A percentile compares a stretch with the other conserved stretches of the same genome.
phyloP scores from a whole-genome alignment of 192 early-diverging fungal genomes.

The Blastocladiella britannica region DNA sequence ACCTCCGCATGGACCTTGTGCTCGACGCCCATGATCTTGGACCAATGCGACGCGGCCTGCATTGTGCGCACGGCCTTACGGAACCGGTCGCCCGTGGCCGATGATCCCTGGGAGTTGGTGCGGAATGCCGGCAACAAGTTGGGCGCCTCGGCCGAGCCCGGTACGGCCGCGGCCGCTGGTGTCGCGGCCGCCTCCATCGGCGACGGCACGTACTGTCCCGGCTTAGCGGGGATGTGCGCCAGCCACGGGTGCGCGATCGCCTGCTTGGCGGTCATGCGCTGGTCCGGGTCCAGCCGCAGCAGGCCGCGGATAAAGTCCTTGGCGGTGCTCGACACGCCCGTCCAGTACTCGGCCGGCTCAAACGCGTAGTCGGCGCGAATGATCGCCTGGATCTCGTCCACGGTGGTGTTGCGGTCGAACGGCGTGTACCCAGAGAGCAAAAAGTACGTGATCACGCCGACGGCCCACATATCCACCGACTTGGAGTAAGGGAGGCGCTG shows the following conservation, averaged over 20 bases:
- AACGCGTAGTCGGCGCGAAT: conserved; percentile 39
- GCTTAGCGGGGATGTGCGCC: too few species aligned
- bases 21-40: background rate
- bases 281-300: conserved; percentile 40
- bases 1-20: background rate
- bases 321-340: conserved; percentile 13
- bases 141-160: background rate
- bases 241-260: conserved; percentile 66
- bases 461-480: conserved; percentile 32
- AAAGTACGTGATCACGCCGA: conserved; percentile 57
- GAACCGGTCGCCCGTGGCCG: background rate
- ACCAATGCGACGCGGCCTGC: conserved; percentile 1
- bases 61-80: conserved; percentile 5
- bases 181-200: too few species aligned
- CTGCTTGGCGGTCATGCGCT: conserved; percentile 50
- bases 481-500: conserved; percentile 33
- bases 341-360: conserved; percentile 39
- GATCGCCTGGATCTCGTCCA: conserved; percentile 32
- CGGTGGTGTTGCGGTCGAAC: conserved; percentile 34
- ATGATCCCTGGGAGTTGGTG: background rate
- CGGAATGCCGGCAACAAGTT: conserved; percentile 3
- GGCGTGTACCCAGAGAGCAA: conserved; percentile 50
- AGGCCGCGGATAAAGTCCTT: conserved; percentile 47
- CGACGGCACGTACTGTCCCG: conserved; percentile 1
- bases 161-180: background rate